Percentiles rank a stretch among this genome's conserved stretches.
These are phyloP conservation scores for Oenanthe sinensis DNA, from an alignment of 129 eudicot genomes.

Conservation along the genomic window DNA sequence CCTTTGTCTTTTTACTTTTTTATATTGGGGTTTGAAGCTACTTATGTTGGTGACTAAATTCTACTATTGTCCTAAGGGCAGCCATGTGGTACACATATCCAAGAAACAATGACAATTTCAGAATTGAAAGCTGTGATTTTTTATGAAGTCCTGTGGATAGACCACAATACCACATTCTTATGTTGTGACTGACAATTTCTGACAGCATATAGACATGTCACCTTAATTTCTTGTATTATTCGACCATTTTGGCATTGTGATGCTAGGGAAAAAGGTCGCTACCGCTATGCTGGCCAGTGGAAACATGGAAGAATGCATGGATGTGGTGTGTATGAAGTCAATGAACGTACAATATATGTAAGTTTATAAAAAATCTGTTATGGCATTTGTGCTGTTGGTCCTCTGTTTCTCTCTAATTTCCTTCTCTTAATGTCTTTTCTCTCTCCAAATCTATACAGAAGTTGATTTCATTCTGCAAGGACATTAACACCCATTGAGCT, in stretches of 20 bases:
- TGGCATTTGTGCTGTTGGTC: not conserved
- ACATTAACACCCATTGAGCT: not conserved
- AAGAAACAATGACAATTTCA: not conserved
- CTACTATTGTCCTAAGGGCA: not conserved
- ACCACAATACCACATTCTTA: not conserved
- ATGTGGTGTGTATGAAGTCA: slow-evolving; percentile 74
- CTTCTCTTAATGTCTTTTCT: not conserved
- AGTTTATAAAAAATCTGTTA: slow-evolving; percentile 18
- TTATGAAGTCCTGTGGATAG: not conserved
- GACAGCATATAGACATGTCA: not conserved
- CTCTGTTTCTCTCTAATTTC: not conserved
- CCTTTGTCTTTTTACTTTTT: not conserved
- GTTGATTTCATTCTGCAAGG: not conserved
- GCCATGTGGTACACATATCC: not conserved
- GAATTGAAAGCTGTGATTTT: not conserved
- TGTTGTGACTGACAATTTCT: not conserved
- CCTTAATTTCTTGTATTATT: not conserved
- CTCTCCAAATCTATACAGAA: not conserved
- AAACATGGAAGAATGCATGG: slow-evolving; percentile 91
- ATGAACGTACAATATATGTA: slow-evolving; percentile 70
- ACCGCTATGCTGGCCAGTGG: slow-evolving; percentile 96
- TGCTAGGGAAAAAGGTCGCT: slow-evolving; percentile 87
- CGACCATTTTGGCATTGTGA: slow-evolving; percentile 9
- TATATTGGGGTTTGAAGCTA: not conserved
- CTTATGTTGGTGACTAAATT: not conserved